Evolutionary conservation across 2,329 filamentous ascomycete genomes (phyloP).

Genomic region (Aspergillus viridinutans): DNA sequence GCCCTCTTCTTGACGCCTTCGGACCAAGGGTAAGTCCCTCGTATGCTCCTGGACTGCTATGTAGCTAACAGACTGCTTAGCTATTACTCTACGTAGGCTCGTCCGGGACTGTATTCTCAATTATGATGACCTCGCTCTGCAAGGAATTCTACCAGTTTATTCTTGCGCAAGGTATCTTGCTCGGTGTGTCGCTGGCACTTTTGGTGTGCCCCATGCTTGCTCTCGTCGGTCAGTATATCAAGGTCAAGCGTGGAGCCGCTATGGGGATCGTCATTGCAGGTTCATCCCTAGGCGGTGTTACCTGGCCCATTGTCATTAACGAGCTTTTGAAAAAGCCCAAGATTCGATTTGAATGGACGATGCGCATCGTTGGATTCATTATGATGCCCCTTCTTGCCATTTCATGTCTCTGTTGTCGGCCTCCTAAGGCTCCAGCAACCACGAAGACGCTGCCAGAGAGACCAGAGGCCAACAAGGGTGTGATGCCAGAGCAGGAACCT

Average conservation of each 20-base stretch:
- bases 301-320: slow-evolving; percentile 33
- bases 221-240: slow-evolving; percentile 28
- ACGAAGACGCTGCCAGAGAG: background rate
- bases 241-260: slow-evolving; percentile 25
- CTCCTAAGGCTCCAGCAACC: background rate
- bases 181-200: slow-evolving; percentile 29
- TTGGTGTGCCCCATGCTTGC: slow-evolving; percentile 28
- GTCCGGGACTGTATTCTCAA: slow-evolving; percentile 23
- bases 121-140: slow-evolving; percentile 39
- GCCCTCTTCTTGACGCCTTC: slow-evolving; percentile 28
- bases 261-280: slow-evolving; percentile 31
- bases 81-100: slow-evolving; percentile 26
- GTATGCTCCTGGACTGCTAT: background rate
- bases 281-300: slow-evolving; percentile 33
- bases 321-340: slow-evolving; percentile 22
- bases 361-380: slow-evolving; percentile 38
- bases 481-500: slow-evolving; percentile 1
- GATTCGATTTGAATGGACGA: slow-evolving; percentile 35
- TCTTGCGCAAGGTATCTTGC: slow-evolving; percentile 34
- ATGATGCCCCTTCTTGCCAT: slow-evolving; percentile 37
- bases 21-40: slow-evolving; percentile 24
- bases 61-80: slow-evolving; percentile 11
- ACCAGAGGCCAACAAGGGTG: background rate
- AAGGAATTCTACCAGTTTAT: slow-evolving; percentile 36
- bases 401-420: slow-evolving; percentile 20